A percentile compares a stretch with the other conserved stretches of the same genome.
Evolutionary conservation across 495 filamentous ascomycete species (phyloP).

Genomic region (Rusavskia elegans): DNA sequence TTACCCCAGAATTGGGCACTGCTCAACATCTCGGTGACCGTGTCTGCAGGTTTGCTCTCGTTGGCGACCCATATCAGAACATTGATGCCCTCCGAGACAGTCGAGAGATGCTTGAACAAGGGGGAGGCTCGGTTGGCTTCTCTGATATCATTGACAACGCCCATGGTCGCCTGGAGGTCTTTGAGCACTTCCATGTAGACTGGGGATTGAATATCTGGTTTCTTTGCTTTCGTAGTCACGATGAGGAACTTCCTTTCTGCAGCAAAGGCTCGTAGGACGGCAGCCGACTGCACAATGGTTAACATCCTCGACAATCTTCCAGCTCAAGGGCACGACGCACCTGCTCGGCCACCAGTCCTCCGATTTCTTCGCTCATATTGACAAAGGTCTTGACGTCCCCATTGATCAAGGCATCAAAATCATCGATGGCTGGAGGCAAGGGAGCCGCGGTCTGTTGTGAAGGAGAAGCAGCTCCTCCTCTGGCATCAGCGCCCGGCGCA

Average conservation of each 20-base stretch:
- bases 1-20: slow-evolving; percentile 86
- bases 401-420: slow-evolving; percentile 69
- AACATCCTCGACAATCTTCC: neutral
- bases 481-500: slow-evolving; percentile 16
- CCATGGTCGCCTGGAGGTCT: slow-evolving; percentile 64
- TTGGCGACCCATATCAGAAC: slow-evolving; percentile 74
- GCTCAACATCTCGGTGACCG: slow-evolving; percentile 59
- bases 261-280: slow-evolving; percentile 51
- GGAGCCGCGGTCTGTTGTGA: slow-evolving; percentile 26
- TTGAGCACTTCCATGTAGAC: slow-evolving; percentile 60
- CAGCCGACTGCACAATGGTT: slow-evolving; percentile 30
- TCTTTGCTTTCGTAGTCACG: slow-evolving; percentile 80
- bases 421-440: slow-evolving; percentile 63
- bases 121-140: slow-evolving; percentile 60
- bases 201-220: slow-evolving; percentile 56
- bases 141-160: slow-evolving; percentile 56
- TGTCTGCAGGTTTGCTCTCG: slow-evolving; percentile 62
- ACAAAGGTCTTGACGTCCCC: slow-evolving; percentile 63
- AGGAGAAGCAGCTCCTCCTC: slow-evolving; percentile 15
- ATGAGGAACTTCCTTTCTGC: slow-evolving; percentile 78
- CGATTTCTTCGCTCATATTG: slow-evolving; percentile 59
- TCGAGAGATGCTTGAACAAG: slow-evolving; percentile 60
- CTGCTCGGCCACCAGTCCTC: slow-evolving; percentile 67
- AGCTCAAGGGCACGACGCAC: slow-evolving; percentile 21
- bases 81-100: slow-evolving; percentile 78